Evolutionary conservation across 257 asterid genomes (phyloP), one percentile per base, ranked within the genome.

Genomic region (Salvia miltiorrhiza): DNA sequence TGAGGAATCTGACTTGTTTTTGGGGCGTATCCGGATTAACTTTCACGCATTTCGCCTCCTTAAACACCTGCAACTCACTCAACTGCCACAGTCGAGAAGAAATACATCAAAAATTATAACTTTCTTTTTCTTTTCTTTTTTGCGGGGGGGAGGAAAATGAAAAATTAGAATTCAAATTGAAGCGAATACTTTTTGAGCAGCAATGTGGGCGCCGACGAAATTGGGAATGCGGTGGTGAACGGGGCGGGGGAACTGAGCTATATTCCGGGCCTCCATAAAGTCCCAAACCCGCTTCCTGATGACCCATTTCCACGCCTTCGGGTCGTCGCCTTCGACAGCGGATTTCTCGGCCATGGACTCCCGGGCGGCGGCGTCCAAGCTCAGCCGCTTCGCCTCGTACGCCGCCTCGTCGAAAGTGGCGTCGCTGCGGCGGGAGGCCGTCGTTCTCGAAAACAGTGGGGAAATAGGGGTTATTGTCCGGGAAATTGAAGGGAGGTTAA

Each of bases 11-110:
- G 77, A 88, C 90, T 88, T 90, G 97, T 74, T 88, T 92, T 69
- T 92, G 97, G 3, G 98, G 97, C 5, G 96, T 90, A 69, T 92
- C 98, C 57, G 98, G 98, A 80, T 92, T 92, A 52, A 92, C 96
- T 72, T 92, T 92, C 81, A 92, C 98, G 75, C 96, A 92, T 9
- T 81, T 73, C 7, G 97, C 93, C 80, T 63, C 76, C 74, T 82
- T 86, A 71, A 90, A 92, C 80, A 72, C 96, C 69, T 86, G 87
- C 84, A 92, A 40, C 65, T 80, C 93, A 77, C 95, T 82, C 32
- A 92, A 69, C 97, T 92, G 85, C 69, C 71, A 71, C 49, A 21
- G 26, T 44, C 57, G 44, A 59, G 30, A 48, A 9, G 23, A 37
- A 70, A 37, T 3, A 0, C 24, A 21, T 7, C 56, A 60, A 11